Percentiles rank a stretch among this genome's conserved stretches.
phyloP scores from a whole-genome alignment of 345 rosid species.

The Litchi chinensis region DNA sequence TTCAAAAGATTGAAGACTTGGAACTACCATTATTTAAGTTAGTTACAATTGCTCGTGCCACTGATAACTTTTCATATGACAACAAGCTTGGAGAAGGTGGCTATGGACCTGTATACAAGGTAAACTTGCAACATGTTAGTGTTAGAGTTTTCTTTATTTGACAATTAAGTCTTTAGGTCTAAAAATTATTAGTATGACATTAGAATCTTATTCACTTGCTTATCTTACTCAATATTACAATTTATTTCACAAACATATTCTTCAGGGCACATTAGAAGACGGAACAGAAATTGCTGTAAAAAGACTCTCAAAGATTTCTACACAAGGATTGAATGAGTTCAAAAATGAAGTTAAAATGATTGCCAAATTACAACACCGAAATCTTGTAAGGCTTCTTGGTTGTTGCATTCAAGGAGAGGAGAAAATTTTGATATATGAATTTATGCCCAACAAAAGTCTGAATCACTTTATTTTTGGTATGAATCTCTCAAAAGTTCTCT shows the following conservation, averaged over 20 bases:
- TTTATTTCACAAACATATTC: not conserved
- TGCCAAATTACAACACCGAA: constrained; percentile 43
- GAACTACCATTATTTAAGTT: constrained; percentile 30
- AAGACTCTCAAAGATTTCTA: constrained; percentile 23
- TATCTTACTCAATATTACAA: not conserved
- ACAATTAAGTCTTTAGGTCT: too few relatives aligned
- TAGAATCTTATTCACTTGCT: not conserved
- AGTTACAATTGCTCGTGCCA: constrained; percentile 25
- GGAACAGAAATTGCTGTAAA: constrained; percentile 32
- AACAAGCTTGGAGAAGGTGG: constrained; percentile 42
- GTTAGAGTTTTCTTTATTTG: not conserved
- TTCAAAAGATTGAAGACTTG: constrained; percentile 12
- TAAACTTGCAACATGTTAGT: constrained; percentile 13
- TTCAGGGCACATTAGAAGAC: constrained; percentile 15
- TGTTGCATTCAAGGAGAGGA: constrained; percentile 41
- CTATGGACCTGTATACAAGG: constrained; percentile 36
- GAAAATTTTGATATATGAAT: constrained; percentile 39
- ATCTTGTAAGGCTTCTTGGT: constrained; percentile 46
- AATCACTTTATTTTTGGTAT: constrained; percentile 36
- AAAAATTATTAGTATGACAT: too few relatives aligned
- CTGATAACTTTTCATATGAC: constrained; percentile 18
- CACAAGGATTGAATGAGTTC: constrained; percentile 26
- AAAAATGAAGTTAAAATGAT: constrained; percentile 25
- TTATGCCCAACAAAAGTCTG: constrained; percentile 38
- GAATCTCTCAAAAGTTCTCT: not conserved